Base-by-base conservation (phyloP, 805 yeast species). In the Kodamaea restingae region DNA sequence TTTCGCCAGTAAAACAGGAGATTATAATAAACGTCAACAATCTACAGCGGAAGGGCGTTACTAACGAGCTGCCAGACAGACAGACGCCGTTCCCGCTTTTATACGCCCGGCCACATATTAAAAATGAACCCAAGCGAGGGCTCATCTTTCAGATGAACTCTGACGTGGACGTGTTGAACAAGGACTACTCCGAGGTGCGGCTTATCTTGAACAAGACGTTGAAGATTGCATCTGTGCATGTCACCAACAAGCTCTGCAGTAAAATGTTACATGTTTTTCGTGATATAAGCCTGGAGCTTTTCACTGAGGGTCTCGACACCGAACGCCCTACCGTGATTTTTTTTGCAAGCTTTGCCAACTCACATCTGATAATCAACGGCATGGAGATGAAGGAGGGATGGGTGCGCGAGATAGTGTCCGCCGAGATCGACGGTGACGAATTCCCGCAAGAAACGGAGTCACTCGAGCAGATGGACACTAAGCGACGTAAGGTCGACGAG, bases 11-110 rank as follows among this genome's bases (percentile, higher is more conserved):
- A 2, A 45, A 49, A 1, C 78, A 79, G 46, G 93, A 84, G 47
- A 83, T 88, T 7, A 47, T 76, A 1, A 41, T 86, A 2, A 56
- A 67, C 18, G 43, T 80, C 26, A 47, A 55, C 25, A 81, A 83
- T 54, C 30, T 81, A 14, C 63, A 61, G 35, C 52, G 56, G 17
- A 55, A 58, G 21, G 74, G 79, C 1, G 36, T 67, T 14, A 18
- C 46, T 18, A 51, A 55, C 35, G 40, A 35, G 18, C 50, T 61
- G 2, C 50, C 51, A 7, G 54, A 48, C 24, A 38, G 42, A 25
- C 26, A 36, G 2, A 41, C 39, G 9, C 67, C 61, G 41, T 41
- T 40, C 9, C 58, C 61, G 3, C 15, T 57, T 15, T 43, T 45
- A 28, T 69, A 68, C 43, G 46, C 49, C 15, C 45, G 73, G 35